These are phyloP conservation scores for Chytriomyces sp. DNA, from an alignment of 192 early-diverging fungal species.

Conservation along the genomic window DNA sequence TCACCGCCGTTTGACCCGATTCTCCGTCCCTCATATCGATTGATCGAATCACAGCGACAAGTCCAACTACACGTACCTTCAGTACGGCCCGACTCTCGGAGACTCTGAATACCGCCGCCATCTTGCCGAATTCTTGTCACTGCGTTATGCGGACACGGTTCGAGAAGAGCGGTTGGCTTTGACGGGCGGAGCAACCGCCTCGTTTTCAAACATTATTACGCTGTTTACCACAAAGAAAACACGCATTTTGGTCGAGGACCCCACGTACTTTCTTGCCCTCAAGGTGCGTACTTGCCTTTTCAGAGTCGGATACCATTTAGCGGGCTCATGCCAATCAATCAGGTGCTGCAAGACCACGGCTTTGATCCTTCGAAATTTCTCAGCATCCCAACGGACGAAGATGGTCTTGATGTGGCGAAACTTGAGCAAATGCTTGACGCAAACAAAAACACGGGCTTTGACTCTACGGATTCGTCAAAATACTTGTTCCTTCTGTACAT, in stretches of 20 bases:
- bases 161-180: constrained; percentile 21
- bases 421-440: constrained; percentile 9
- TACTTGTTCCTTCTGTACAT: constrained; percentile 48
- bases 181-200: constrained; percentile 51
- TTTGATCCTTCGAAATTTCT: constrained; percentile 18
- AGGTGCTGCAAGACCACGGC: constrained; percentile 48
- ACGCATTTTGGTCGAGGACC: constrained; percentile 48
- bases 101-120: constrained; percentile 26
- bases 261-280: constrained; percentile 57
- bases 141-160: constrained; percentile 36
- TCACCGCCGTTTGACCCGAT: too few relatives aligned
- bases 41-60: background rate
- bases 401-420: constrained; percentile 38
- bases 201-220: constrained; percentile 48
- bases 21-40: too few relatives aligned
- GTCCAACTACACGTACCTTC: constrained; percentile 35
- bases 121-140: constrained; percentile 44
- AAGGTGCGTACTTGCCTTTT: background rate
- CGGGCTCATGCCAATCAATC: too few relatives aligned
- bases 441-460: background rate
- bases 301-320: too few relatives aligned
- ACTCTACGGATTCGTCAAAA: background rate
- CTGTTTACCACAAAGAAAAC: constrained; percentile 44
- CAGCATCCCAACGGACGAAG: constrained; percentile 39
- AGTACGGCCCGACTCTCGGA: constrained; percentile 45